Evolutionary conservation across 345 rosid species (phyloP).

Genomic region (Salix caprea): DNA sequence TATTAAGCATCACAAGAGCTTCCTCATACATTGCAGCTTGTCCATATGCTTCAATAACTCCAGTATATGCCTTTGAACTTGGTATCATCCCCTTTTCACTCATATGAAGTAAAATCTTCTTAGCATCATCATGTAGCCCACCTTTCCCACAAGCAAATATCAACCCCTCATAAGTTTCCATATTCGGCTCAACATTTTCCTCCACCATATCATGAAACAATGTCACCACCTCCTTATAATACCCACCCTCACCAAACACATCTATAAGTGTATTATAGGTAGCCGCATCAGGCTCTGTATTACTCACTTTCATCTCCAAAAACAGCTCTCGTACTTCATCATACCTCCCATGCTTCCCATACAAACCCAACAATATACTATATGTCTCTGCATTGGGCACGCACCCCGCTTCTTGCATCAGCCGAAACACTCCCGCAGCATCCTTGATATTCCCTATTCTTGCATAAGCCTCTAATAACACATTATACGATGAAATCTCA

Average conservation of each 20-base stretch:
- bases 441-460: conserved; percentile 63
- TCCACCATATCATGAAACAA: conserved; percentile 93
- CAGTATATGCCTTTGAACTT: conserved; percentile 75
- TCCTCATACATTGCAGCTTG: conserved; percentile 86
- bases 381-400: conserved; percentile 66
- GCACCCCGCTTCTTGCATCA: conserved; percentile 85
- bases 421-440: conserved; percentile 77
- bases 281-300: conserved; percentile 75
- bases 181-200: conserved; percentile 82
- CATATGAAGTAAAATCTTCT: conserved; percentile 70
- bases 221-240: conserved; percentile 92
- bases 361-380: conserved; percentile 70
- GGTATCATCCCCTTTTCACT: conserved; percentile 67
- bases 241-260: conserved; percentile 94
- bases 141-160: conserved; percentile 88
- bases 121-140: conserved; percentile 80
- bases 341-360: conserved; percentile 72
- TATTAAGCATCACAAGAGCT: conserved; percentile 77
- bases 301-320: conserved; percentile 91
- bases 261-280: conserved; percentile 78
- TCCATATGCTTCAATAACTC: conserved; percentile 87
- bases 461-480: conserved; percentile 75
- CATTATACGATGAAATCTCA: conserved; percentile 73
- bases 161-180: conserved; percentile 88
- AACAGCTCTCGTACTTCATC: conserved; percentile 87